Percentiles rank a stretch among this genome's conserved stretches.
Evolutionary conservation across 2,329 filamentous ascomycete species (phyloP).

Genomic region (Teratosphaeria pseudoeucalypti): DNA sequence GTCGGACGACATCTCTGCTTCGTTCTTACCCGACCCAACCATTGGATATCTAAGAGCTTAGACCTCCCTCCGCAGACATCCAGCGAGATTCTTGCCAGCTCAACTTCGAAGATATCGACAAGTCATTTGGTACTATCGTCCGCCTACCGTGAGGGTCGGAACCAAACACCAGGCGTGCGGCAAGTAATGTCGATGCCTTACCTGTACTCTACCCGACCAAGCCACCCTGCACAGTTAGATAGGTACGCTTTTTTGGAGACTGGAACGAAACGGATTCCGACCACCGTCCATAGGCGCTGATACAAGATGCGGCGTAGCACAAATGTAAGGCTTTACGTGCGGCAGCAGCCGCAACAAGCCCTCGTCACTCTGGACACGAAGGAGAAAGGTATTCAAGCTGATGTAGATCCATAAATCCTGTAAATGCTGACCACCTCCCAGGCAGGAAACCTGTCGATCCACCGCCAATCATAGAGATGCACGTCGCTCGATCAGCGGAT

Average conservation of each 20-base stretch:
- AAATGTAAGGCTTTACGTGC: slow-evolving; percentile 48
- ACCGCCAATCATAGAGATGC: slow-evolving; percentile 69
- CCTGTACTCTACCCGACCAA: not conserved
- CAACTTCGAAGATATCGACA: not conserved
- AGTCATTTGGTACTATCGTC: not conserved
- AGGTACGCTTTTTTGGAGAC: not conserved
- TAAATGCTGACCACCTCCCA: slow-evolving; percentile 1
- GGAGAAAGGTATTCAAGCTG: slow-evolving; percentile 52
- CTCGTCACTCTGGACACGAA: slow-evolving; percentile 57
- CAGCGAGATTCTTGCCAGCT: not conserved
- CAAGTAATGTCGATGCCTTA: slow-evolving; percentile 4
- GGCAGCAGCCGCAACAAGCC: slow-evolving; percentile 58
- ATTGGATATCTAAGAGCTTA: not conserved
- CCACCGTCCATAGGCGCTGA: not conserved
- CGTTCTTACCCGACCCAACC: not conserved
- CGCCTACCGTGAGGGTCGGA: not conserved
- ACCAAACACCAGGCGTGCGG: not conserved
- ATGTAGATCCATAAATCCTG: not conserved
- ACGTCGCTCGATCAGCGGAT: slow-evolving; percentile 30
- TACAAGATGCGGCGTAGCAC: slow-evolving; percentile 30
- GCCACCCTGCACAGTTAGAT: not conserved
- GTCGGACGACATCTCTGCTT: not conserved
- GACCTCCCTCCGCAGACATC: not conserved
- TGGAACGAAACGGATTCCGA: not conserved
- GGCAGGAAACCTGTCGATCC: slow-evolving; percentile 75